Evolutionary conservation across 2,329 filamentous ascomycete species (phyloP).

Genomic region (Aspergillus sclerotialis): DNA sequence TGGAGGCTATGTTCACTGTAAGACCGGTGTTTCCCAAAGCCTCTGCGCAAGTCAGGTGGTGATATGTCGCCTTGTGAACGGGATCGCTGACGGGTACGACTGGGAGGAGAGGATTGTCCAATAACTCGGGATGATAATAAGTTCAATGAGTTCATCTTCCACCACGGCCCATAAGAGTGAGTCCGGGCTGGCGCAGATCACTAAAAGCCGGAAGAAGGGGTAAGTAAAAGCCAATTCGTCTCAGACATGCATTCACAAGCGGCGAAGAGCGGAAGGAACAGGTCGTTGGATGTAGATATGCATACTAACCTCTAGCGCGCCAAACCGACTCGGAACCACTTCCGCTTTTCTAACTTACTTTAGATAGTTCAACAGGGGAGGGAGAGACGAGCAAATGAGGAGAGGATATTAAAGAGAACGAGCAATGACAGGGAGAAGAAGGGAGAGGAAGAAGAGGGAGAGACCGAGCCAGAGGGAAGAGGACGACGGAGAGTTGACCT

Average conservation of each 20-base stretch:
- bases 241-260: too few species aligned
- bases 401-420: not conserved
- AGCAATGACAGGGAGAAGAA: too few species aligned
- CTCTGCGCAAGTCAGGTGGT: constrained; percentile 22
- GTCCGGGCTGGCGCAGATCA: constrained; percentile 29
- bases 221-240: too few species aligned
- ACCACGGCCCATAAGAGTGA: constrained; percentile 43
- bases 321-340: too few species aligned
- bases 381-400: too few species aligned
- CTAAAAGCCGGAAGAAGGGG: constrained; percentile 16
- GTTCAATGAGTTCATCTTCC: constrained; percentile 93
- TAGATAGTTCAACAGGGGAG: not conserved
- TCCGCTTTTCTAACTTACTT: not conserved
- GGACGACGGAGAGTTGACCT: too few species aligned
- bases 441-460: too few species aligned
- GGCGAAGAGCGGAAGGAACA: too few species aligned
- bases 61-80: constrained; percentile 45
- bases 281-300: too few species aligned
- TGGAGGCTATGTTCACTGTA: constrained; percentile 37
- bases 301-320: too few species aligned
- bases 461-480: too few species aligned
- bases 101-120: constrained; percentile 48
- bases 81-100: constrained; percentile 45
- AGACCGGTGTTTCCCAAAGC: constrained; percentile 33
- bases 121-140: constrained; percentile 81